These are phyloP conservation scores for Hibiscus mutabilis DNA, from an alignment of 345 rosid genomes.

Conservation along the genomic window DNA sequence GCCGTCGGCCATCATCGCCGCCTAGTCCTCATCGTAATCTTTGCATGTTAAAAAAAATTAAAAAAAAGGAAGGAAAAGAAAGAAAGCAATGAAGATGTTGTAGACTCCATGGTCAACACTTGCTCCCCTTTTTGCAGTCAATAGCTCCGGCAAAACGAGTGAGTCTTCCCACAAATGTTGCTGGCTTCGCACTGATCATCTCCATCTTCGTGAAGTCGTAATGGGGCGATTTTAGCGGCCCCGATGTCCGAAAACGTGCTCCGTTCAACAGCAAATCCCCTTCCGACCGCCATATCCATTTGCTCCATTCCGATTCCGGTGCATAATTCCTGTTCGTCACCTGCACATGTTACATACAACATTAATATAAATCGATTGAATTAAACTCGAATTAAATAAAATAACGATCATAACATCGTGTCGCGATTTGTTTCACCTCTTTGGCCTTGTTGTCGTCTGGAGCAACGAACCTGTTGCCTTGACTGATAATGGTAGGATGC, in stretches of 20 bases:
- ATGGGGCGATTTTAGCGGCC: background rate
- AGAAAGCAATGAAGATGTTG: background rate
- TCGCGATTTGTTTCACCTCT: background rate
- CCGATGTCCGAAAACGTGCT: background rate
- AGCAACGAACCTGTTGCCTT: slow-evolving; percentile 71
- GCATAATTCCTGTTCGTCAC: background rate
- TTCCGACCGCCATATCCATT: background rate
- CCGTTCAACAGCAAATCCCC: background rate
- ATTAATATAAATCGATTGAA: too few species aligned
- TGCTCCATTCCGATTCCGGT: background rate
- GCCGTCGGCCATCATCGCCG: background rate
- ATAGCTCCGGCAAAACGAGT: background rate
- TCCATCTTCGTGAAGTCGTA: background rate
- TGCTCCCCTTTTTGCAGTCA: background rate
- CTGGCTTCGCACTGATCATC: background rate
- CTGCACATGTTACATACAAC: too few species aligned
- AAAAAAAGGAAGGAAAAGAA: background rate
- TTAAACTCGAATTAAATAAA: too few species aligned
- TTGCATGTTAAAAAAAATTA: background rate
- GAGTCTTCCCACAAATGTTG: background rate
- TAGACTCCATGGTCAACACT: background rate
- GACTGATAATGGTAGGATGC: slow-evolving; percentile 61
- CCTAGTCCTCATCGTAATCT: too few species aligned
- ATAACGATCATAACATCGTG: too few species aligned
- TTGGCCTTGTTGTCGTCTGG: slow-evolving; percentile 23